Evolutionary conservation across 2,329 filamentous ascomycete species (phyloP), one percentile per base, ranked within the genome.

Genomic region (Diplodia intermedia): DNA sequence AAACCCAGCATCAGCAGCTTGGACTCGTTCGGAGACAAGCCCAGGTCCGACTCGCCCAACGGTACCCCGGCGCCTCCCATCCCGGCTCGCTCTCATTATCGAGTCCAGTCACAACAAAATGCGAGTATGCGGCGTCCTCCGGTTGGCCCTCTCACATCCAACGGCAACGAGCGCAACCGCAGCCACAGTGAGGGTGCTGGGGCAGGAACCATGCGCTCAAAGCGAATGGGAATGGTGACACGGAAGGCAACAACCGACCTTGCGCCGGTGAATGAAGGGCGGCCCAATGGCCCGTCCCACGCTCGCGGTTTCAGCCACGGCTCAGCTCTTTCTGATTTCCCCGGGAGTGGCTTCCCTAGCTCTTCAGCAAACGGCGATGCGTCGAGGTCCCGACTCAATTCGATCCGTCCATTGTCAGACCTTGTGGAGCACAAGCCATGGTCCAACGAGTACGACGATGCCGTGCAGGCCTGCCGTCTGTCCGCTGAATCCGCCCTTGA

Each of bases 21-120:
- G 60, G 92, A 95, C 26, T 79, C 78, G 67, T 78, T 82, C 53
- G 71, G 77, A 8, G 81, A 90, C 18, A 55, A 56, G 3, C 81
- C 86, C 43, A 88, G 90, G 71, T 82, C 88, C 53, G 88, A 88
- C 71, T 94, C 91, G 4, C 91, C 91, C 15, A 88, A 85, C 47
- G 79, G 87, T 40, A 47, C 74, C 43, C 85, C 91, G 33, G 54
- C 74, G 47, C 92, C 94, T 2, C 91, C 91, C 0, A 91, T 97
- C 69, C 93, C 93, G 0, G 87, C 87, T 4, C 87, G 91, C 69
- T 95, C 93, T 3, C 93, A 97, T 77, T 92, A 92, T 72, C 89
- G 94, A 36, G 89, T 89, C 1, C 81, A 90, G 3, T 92, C 90
- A 2, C 89, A 91, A 72, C 89, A 91, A 70, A 91, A 72, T 29